Percentiles rank a stretch among this genome's conserved stretches.
phyloP scores from a whole-genome alignment of 345 rosid species.

The Linum lewisii region DNA sequence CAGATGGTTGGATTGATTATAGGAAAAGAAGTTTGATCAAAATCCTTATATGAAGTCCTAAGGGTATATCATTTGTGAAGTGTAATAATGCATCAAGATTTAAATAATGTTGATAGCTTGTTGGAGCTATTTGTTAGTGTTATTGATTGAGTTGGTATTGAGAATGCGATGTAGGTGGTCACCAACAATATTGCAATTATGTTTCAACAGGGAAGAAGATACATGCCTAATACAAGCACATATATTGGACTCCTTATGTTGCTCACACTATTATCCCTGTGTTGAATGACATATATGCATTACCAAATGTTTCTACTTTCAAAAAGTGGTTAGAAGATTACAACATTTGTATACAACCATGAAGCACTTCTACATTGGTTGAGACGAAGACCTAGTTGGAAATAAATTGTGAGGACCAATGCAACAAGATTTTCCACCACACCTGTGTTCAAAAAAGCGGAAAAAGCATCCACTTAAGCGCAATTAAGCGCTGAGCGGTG shows the following conservation, averaged over 20 bases:
- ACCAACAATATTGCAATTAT: not conserved
- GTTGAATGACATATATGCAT: too few species aligned
- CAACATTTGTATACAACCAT: conserved; percentile 4
- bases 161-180: conserved; percentile 1
- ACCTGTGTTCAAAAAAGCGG: too few species aligned
- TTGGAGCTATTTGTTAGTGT: not conserved
- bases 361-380: not conserved
- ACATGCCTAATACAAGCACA: too few species aligned
- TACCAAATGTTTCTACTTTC: too few species aligned
- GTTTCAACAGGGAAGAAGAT: too few species aligned
- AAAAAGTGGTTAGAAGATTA: too few species aligned
- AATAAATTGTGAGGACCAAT: not conserved
- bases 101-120: not conserved
- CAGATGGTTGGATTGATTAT: not conserved
- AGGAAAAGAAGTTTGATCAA: not conserved
- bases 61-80: not conserved
- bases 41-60: not conserved
- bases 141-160: not conserved
- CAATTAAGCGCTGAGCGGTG: too few species aligned
- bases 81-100: conserved; percentile 1
- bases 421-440: too few species aligned
- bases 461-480: too few species aligned
- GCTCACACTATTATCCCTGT: too few species aligned
- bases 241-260: too few species aligned
- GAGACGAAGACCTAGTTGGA: not conserved